Conservation (phyloP, 192 early-diverging fungal genomes). For the Physocladia obscura region DNA sequence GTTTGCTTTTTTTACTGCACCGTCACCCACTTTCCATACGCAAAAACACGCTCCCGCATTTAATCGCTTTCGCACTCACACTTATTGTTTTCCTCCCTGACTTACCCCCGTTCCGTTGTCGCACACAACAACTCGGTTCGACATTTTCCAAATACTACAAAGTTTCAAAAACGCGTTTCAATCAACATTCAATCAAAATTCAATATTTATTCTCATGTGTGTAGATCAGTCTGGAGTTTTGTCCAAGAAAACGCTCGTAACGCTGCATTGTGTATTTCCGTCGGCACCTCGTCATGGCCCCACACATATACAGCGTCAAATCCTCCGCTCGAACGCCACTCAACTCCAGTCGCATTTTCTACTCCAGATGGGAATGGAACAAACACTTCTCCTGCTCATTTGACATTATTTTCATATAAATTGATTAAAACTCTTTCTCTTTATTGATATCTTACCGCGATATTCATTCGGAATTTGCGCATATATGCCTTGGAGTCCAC, state of each 20-base stretch:
- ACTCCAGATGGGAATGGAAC: no score
- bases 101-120: slow-evolving; percentile 62
- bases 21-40: no score
- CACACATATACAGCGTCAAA: slow-evolving; percentile 29
- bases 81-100: no score
- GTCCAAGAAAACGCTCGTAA: slow-evolving; percentile 28
- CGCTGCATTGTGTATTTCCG: neutral
- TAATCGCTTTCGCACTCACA: no score
- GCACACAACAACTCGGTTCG: slow-evolving; percentile 52
- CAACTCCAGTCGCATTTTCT: no score
- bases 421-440: no score
- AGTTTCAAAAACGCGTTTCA: neutral
- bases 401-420: no score
- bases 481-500: slow-evolving; percentile 21
- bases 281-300: slow-evolving; percentile 31
- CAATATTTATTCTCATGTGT: no score
- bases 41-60: no score
- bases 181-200: neutral
- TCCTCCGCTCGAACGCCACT: neutral
- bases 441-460: slow-evolving; percentile 20
- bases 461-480: slow-evolving; percentile 22
- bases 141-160: slow-evolving; percentile 6
- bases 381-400: no score
- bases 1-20: no score
- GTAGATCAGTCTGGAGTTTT: slow-evolving; percentile 29